Percentiles rank a stretch among this genome's conserved stretches.
Evolutionary conservation across 768 basidiomycete genomes (phyloP).

Genomic region (Rhodosporidiobolus odoratus): DNA sequence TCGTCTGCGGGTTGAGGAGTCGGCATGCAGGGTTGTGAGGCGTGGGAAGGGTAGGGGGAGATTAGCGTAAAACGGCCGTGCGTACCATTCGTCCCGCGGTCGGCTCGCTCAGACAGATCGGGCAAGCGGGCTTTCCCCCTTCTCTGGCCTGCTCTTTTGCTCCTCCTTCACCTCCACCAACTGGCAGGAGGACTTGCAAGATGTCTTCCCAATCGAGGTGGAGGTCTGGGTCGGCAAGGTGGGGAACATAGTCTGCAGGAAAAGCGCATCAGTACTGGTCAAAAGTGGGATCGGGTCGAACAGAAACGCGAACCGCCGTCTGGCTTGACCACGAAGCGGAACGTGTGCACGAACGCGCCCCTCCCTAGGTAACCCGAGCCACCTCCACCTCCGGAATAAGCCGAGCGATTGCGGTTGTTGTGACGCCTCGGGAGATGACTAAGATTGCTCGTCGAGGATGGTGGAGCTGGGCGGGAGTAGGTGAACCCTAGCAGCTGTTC

Average conservation of each 20-base stretch:
- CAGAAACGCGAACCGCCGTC: constrained; percentile 14
- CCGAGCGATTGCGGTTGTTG: constrained; percentile 63
- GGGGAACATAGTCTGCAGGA: constrained; percentile 62
- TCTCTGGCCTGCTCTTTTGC: constrained; percentile 33
- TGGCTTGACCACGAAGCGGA: constrained; percentile 33
- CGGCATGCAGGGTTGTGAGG: not conserved
- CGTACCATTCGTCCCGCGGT: constrained; percentile 62
- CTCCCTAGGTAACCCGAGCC: not conserved
- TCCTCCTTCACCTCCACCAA: constrained; percentile 42
- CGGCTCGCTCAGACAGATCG: constrained; percentile 89
- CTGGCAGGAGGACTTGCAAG: constrained; percentile 86
- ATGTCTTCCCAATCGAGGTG: constrained; percentile 63
- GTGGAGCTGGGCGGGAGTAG: constrained; percentile 72
- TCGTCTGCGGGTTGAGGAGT: not conserved
- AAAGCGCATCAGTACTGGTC: not conserved
- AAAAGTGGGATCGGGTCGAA: not conserved
- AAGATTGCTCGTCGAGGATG: constrained; percentile 50
- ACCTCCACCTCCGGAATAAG: not conserved
- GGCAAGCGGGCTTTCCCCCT: constrained; percentile 57
- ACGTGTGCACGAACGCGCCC: constrained; percentile 27
- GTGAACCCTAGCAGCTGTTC: constrained; percentile 91
- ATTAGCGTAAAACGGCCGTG: too few species aligned
- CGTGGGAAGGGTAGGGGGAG: not conserved
- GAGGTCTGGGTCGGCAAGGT: constrained; percentile 98
- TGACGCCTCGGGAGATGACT: constrained; percentile 49